phyloP scores from a whole-genome alignment of 176 grass and related monocot genomes.

The Oropetium thomaeum region DNA sequence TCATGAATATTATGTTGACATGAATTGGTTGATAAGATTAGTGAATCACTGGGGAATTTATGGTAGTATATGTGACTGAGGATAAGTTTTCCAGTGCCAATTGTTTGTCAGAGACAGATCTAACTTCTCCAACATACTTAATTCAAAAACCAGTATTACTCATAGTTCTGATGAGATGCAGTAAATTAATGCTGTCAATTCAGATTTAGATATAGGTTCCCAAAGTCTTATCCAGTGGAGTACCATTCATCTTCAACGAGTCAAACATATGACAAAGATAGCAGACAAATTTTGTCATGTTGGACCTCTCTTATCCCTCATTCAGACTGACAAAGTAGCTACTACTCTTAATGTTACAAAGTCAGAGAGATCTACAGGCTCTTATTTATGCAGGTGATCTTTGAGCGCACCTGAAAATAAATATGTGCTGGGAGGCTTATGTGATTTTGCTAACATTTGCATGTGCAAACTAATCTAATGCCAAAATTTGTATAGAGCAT shows the following conservation, averaged over 20 bases:
- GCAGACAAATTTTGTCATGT: neutral
- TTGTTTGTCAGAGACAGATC: slow-evolving; percentile 4
- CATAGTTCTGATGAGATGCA: neutral
- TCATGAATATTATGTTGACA: neutral
- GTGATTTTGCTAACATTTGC: neutral
- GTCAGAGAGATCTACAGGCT: neutral
- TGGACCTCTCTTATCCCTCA: neutral
- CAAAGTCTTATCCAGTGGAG: neutral
- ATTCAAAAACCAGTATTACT: slow-evolving; percentile 6
- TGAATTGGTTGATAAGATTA: neutral
- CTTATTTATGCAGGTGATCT: neutral
- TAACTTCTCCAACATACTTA: neutral
- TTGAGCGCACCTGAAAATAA: neutral
- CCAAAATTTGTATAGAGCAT: neutral
- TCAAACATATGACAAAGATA: neutral
- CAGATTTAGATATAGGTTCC: slow-evolving; percentile 7
- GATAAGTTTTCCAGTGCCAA: neutral
- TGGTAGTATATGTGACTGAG: neutral
- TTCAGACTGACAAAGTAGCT: neutral
- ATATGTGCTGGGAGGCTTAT: neutral
- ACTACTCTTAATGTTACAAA: neutral
- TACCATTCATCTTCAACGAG: slow-evolving; percentile 11
- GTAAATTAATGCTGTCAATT: slow-evolving; percentile 1
- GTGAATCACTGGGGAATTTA: neutral
- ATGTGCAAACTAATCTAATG: slow-evolving; percentile 7